Percentiles rank a stretch among this genome's conserved stretches.
phyloP scores from a whole-genome alignment of 768 basidiomycete genomes.

The Gymnopilus dilepis region DNA sequence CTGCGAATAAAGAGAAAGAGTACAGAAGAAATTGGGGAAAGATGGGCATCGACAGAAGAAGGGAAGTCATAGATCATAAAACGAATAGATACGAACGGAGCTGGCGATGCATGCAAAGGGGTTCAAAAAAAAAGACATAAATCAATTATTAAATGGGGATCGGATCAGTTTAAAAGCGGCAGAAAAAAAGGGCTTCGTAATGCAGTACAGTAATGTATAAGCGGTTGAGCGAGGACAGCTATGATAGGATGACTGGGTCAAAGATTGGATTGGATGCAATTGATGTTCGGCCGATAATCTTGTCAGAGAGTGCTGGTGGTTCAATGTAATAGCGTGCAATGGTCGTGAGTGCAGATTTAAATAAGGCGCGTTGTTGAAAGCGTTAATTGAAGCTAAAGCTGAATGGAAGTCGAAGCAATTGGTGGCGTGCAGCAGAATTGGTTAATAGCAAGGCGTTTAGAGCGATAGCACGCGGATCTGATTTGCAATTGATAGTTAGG shows the following conservation, averaged over 20 bases:
- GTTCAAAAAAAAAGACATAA: slow-evolving; percentile 22
- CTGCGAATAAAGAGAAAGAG: slow-evolving; percentile 2
- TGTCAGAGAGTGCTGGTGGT: slow-evolving; percentile 18
- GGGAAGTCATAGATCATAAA: slow-evolving; percentile 22
- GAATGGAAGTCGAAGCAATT: slow-evolving; percentile 18
- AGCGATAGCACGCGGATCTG: slow-evolving; percentile 13
- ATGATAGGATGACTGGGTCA: slow-evolving; percentile 20
- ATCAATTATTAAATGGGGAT: slow-evolving; percentile 37
- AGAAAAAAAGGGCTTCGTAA: slow-evolving; percentile 10
- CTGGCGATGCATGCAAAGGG: slow-evolving; percentile 23
- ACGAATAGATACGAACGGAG: slow-evolving; percentile 24
- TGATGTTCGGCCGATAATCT: slow-evolving; percentile 19
- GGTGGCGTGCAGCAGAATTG: slow-evolving; percentile 7
- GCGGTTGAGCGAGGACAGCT: slow-evolving; percentile 18
- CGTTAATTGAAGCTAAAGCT: slow-evolving; percentile 24
- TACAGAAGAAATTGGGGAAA: slow-evolving; percentile 8
- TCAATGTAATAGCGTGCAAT: slow-evolving; percentile 24
- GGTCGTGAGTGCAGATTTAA: slow-evolving; percentile 31
- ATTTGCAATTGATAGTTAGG: slow-evolving; percentile 18
- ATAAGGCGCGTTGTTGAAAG: slow-evolving; percentile 25
- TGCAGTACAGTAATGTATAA: slow-evolving; percentile 25
- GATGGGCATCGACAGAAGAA: slow-evolving; percentile 24
- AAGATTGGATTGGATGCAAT: slow-evolving; percentile 11
- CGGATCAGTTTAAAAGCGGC: slow-evolving; percentile 19
- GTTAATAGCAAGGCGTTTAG: slow-evolving; percentile 14